Percentiles rank a stretch among this genome's conserved stretches.
Conservation (phyloP, 768 basidiomycete species). For the Tricholoma matsutake region DNA sequence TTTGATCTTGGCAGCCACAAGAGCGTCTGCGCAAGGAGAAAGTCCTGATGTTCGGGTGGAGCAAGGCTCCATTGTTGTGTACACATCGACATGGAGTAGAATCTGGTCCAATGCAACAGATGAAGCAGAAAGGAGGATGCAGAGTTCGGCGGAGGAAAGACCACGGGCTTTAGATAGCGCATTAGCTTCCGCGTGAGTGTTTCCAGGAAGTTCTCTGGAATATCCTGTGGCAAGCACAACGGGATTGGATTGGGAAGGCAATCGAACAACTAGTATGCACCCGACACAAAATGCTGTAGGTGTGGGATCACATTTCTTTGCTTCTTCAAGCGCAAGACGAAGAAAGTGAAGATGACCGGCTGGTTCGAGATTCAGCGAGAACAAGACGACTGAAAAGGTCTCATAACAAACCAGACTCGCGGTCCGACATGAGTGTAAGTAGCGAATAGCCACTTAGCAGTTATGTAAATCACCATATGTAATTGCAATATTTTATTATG, state of each 20-base stretch:
- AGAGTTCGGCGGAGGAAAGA: constrained; percentile 44
- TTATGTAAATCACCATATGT: too few species aligned
- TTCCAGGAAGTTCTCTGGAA: constrained; percentile 88
- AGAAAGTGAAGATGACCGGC: constrained; percentile 38
- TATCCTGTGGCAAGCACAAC: constrained; percentile 75
- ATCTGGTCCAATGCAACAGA: constrained; percentile 45
- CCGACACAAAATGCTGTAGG: constrained; percentile 91
- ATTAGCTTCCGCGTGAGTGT: constrained; percentile 97
- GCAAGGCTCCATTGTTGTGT: constrained; percentile 97
- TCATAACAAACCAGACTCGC: background rate
- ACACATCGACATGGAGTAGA: constrained; percentile 65
- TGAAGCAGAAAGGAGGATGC: constrained; percentile 38
- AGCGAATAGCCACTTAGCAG: too few species aligned
- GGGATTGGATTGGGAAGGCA: constrained; percentile 38
- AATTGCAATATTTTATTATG: too few species aligned
- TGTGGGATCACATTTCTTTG: constrained; percentile 63
- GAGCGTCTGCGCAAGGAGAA: constrained; percentile 79
- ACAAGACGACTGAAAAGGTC: background rate
- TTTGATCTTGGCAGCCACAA: constrained; percentile 66
- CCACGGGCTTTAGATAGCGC: constrained; percentile 69
- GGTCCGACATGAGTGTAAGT: background rate
- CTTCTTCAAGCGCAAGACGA: constrained; percentile 65
- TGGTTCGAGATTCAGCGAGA: background rate
- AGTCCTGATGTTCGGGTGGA: constrained; percentile 86
- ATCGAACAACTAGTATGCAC: constrained; percentile 61